Evolutionary conservation across 345 rosid genomes (phyloP).

Genomic region (Lenwebbia sp.): DNA sequence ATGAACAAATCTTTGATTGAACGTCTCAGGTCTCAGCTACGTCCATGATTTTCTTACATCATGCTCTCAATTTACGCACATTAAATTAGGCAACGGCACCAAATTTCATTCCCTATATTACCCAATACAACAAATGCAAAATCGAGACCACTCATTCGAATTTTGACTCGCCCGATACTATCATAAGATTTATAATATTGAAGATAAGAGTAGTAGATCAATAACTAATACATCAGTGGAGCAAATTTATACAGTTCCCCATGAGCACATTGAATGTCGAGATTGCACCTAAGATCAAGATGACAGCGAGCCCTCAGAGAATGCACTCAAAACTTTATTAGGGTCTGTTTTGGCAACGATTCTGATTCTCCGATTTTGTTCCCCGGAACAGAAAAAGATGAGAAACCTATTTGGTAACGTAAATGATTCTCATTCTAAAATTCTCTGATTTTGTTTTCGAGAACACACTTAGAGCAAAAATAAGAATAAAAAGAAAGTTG

Average conservation of each 20-base stretch:
- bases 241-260: background rate
- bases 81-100: background rate
- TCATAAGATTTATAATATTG: background rate
- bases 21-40: background rate
- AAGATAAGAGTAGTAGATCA: background rate
- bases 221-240: background rate
- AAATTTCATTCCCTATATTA: background rate
- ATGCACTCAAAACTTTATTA: background rate
- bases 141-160: background rate
- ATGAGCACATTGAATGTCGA: background rate
- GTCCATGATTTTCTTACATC: background rate
- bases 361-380: background rate
- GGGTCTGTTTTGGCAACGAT: rapidly evolving
- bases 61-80: background rate
- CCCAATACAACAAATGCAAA: background rate
- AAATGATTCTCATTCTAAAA: too few relatives aligned
- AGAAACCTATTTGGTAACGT: too few relatives aligned
- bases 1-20: background rate
- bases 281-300: background rate
- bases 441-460: too few relatives aligned
- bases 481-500: too few relatives aligned
- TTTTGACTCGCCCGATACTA: background rate
- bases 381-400: too few relatives aligned
- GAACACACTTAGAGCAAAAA: too few relatives aligned
- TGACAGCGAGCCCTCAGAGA: background rate